Percentiles rank a stretch among this genome's conserved stretches.
Conservation (phyloP, 2,329 filamentous ascomycete genomes). For the Tolypocladium tropicale region DNA sequence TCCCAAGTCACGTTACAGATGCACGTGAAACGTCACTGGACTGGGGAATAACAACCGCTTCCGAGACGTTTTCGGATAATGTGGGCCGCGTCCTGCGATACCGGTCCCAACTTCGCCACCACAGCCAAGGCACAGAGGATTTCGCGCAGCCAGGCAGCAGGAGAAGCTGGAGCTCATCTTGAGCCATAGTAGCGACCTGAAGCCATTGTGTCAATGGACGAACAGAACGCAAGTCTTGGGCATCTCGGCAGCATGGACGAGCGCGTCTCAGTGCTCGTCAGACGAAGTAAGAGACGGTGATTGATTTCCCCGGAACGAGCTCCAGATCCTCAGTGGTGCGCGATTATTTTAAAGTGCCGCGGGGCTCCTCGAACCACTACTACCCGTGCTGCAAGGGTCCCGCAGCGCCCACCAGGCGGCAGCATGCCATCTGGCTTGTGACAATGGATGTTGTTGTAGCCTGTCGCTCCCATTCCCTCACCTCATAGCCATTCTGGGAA, state of each 20-base stretch:
- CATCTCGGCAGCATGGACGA: too few species aligned
- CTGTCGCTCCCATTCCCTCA: too few species aligned
- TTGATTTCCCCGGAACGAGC: not conserved
- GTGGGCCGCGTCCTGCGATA: not conserved
- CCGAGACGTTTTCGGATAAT: not conserved
- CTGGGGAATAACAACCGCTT: not conserved
- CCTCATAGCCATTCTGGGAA: too few species aligned
- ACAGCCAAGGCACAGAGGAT: not conserved
- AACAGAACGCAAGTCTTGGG: not conserved
- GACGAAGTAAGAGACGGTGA: too few species aligned
- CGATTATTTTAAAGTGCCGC: not conserved
- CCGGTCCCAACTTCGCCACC: not conserved
- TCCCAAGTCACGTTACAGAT: rapidly evolving
- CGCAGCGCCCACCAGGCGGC: too few species aligned
- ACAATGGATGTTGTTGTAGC: too few species aligned
- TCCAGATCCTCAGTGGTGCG: not conserved
- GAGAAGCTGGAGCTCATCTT: not conserved
- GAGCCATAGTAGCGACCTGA: not conserved
- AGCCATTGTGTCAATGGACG: not conserved
- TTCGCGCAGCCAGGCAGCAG: not conserved
- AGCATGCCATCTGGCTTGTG: too few species aligned
- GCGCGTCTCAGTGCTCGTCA: too few species aligned
- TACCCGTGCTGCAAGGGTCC: not conserved
- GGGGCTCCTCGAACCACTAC: not conserved
- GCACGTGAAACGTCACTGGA: not conserved